These are phyloP conservation scores for Trichoderma citrinoviride DNA, from an alignment of 2,329 filamentous ascomycete genomes.

Conservation along the genomic window DNA sequence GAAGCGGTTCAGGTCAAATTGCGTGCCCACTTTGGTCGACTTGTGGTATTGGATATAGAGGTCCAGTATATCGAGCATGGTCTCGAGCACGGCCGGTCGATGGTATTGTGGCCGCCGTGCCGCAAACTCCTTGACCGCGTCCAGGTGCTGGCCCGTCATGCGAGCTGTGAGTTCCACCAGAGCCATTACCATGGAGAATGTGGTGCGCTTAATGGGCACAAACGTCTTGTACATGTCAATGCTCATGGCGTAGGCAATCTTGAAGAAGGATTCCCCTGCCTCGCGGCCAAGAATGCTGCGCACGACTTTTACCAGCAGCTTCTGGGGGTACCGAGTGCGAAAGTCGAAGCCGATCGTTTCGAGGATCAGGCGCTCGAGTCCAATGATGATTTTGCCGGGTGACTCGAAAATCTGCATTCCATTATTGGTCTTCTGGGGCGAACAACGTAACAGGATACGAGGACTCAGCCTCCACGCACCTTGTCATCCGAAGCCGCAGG, in stretches of 20 bases:
- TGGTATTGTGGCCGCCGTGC: conserved; percentile 47
- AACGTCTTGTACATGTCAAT: conserved; percentile 93
- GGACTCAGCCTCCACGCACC: conserved; percentile 44
- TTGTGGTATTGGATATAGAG: conserved; percentile 83
- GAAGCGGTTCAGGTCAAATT: conserved; percentile 72
- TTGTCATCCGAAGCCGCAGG: conserved; percentile 78
- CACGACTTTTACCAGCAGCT: conserved; percentile 76
- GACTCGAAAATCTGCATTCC: conserved; percentile 70
- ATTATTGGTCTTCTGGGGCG: not conserved
- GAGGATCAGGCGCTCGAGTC: conserved; percentile 86
- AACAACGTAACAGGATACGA: not conserved
- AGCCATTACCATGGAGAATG: conserved; percentile 79
- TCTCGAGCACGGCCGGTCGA: conserved; percentile 62
- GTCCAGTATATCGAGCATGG: conserved; percentile 84
- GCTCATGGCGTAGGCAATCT: conserved; percentile 74
- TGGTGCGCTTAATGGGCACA: conserved; percentile 84
- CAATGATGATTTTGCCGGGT: conserved; percentile 77
- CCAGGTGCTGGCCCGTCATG: conserved; percentile 57
- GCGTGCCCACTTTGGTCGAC: conserved; percentile 69
- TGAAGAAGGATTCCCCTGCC: conserved; percentile 54
- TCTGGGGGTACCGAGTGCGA: conserved; percentile 81
- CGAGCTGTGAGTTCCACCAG: conserved; percentile 77
- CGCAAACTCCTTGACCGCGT: conserved; percentile 50
- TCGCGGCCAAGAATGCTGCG: conserved; percentile 51
- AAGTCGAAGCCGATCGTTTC: conserved; percentile 95